A percentile compares a stretch with the other conserved stretches of the same genome.
These are phyloP conservation scores for Fraxinus sp. DNA, from an alignment of 305 asterid species.

Conservation along the genomic window DNA sequence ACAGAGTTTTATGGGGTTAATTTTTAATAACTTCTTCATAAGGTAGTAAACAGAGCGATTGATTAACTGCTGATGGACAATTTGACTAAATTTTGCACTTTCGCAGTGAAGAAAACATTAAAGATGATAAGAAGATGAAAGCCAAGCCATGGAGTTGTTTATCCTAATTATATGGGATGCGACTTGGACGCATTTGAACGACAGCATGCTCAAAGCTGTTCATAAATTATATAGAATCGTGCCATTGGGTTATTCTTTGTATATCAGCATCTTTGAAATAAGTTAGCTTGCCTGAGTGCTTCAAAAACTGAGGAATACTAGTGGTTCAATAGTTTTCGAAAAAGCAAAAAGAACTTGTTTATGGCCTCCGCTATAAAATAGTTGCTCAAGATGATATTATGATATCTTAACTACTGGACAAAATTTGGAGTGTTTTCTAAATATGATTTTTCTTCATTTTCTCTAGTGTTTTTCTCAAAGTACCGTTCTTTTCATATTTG, in stretches of 20 bases:
- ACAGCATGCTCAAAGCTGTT: slow-evolving; percentile 5
- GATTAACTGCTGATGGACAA: slow-evolving; percentile 7
- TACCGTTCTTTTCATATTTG: slow-evolving; percentile 1
- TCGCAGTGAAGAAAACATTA: neutral
- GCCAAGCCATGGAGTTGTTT: neutral
- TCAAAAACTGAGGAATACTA: slow-evolving; percentile 2
- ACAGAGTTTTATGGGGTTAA: slow-evolving; percentile 16
- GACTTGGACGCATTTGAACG: neutral
- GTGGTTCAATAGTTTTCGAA: neutral
- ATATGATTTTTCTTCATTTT: neutral
- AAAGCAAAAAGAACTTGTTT: neutral
- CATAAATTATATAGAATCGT: neutral
- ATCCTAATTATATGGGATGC: neutral
- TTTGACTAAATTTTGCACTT: neutral
- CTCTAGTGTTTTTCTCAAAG: neutral
- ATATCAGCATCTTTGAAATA: neutral
- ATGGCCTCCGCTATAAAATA: neutral
- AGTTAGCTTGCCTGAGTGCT: neutral
- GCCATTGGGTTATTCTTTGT: slow-evolving; percentile 5
- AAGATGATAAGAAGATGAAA: neutral
- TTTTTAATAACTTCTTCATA: neutral
- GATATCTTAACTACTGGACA: neutral
- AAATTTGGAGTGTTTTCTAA: neutral
- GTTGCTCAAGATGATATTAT: neutral
- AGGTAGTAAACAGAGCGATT: neutral